Conservation (phyloP, 768 basidiomycete species). For the Lentinus tigrinus region DNA sequence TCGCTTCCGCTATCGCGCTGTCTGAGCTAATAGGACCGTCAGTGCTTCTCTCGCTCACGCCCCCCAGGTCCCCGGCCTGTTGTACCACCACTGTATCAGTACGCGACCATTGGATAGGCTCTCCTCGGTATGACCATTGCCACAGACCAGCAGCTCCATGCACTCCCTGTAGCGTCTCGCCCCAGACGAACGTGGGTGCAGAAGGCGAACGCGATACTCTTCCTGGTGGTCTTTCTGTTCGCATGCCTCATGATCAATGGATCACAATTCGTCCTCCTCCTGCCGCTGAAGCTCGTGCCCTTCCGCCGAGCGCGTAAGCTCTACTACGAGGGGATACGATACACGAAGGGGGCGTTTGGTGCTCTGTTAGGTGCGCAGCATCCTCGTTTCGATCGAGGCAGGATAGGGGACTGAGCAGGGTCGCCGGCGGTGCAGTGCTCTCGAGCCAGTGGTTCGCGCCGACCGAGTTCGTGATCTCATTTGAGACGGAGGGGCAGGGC, state of each 20-base stretch:
- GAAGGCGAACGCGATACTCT: slow-evolving; percentile 48
- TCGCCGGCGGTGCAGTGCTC: slow-evolving; percentile 27
- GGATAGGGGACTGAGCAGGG: background rate
- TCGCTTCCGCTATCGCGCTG: background rate
- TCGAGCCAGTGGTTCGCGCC: slow-evolving; percentile 85
- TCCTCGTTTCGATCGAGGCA: background rate
- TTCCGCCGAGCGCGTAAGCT: slow-evolving; percentile 49
- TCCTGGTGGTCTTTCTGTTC: slow-evolving; percentile 55
- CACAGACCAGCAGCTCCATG: slow-evolving; percentile 28
- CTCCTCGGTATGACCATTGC: slow-evolving; percentile 7
- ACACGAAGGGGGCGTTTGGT: slow-evolving; percentile 83
- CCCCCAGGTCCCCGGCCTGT: background rate
- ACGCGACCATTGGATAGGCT: background rate
- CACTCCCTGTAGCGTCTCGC: slow-evolving; percentile 53
- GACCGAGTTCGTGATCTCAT: slow-evolving; percentile 67
- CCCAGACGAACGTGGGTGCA: slow-evolving; percentile 54
- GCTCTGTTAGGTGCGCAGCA: slow-evolving; percentile 59
- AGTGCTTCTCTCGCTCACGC: too few relatives aligned
- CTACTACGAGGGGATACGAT: slow-evolving; percentile 71
- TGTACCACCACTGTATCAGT: background rate
- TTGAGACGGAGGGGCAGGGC: slow-evolving; percentile 69
- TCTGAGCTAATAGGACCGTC: too few relatives aligned
- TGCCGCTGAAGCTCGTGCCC: slow-evolving; percentile 68
- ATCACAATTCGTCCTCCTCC: slow-evolving; percentile 69
- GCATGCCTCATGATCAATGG: slow-evolving; percentile 70